Conservation (phyloP, 2,329 filamentous ascomycete species). For the Ceratocystis cubensis region DNA sequence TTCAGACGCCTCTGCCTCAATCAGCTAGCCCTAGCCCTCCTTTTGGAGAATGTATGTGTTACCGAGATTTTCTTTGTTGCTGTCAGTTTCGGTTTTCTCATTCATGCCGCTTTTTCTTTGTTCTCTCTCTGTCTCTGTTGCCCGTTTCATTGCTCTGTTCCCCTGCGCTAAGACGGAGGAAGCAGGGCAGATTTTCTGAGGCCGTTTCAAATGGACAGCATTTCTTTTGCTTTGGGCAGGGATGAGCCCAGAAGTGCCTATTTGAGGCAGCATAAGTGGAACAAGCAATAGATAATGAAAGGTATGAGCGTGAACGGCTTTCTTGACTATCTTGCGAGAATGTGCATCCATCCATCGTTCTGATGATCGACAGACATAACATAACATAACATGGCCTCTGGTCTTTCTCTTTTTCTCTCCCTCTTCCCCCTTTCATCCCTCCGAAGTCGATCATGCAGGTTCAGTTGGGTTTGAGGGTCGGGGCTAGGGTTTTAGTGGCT, state of each 20-base stretch:
- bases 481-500: too few relatives aligned
- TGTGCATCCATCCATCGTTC: too few relatives aligned
- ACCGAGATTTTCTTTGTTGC: neutral
- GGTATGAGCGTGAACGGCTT: too few relatives aligned
- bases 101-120: constrained; percentile 1
- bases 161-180: neutral
- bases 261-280: neutral
- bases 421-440: too few relatives aligned
- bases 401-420: too few relatives aligned
- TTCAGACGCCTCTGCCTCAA: neutral
- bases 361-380: too few relatives aligned
- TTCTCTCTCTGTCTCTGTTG: neutral
- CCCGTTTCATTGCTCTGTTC: neutral
- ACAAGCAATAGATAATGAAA: too few relatives aligned
- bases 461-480: neutral
- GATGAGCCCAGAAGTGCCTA: neutral
- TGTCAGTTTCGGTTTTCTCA: neutral
- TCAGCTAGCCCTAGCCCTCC: neutral
- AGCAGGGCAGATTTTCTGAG: neutral
- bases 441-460: neutral
- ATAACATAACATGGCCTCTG: too few relatives aligned
- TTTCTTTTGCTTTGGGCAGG: neutral
- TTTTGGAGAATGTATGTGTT: neutral
- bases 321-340: too few relatives aligned
- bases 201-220: neutral